phyloP scores from a whole-genome alignment of 2,329 filamentous ascomycete species.

The Fusarium sp. region DNA sequence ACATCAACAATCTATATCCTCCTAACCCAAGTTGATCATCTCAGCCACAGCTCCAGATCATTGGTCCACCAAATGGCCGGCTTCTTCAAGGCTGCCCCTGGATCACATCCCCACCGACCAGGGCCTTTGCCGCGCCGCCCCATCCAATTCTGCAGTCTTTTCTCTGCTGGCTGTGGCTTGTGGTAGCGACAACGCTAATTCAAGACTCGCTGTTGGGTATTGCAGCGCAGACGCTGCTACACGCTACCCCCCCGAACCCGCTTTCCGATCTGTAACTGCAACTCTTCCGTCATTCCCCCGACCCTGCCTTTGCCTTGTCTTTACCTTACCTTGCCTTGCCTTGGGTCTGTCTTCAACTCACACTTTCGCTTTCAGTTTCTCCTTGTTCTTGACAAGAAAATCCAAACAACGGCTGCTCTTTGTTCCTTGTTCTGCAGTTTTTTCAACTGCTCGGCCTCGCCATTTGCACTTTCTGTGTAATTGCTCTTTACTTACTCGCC shows the following conservation, averaged over 20 bases:
- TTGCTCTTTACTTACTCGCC: neutral
- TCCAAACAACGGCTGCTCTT: slow-evolving; percentile 7
- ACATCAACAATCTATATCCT: slow-evolving; percentile 30
- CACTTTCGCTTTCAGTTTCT: slow-evolving; percentile 18
- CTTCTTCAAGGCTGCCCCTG: slow-evolving; percentile 5
- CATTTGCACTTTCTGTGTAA: neutral
- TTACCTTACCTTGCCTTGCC: slow-evolving; percentile 31
- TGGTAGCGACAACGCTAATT: slow-evolving; percentile 26
- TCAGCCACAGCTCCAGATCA: slow-evolving; percentile 21
- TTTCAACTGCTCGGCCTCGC: slow-evolving; percentile 1
- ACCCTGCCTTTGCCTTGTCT: slow-evolving; percentile 1
- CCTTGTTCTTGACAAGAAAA: slow-evolving; percentile 3
- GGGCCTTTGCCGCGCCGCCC: slow-evolving; percentile 26
- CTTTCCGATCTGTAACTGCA: slow-evolving; percentile 41
- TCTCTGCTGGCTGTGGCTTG: slow-evolving; percentile 25
- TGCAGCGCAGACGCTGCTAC: slow-evolving; percentile 23
- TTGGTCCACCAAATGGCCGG: slow-evolving; percentile 16
- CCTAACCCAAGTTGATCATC: slow-evolving; percentile 14
- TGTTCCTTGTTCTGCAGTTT: neutral
- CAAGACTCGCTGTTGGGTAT: slow-evolving; percentile 17
- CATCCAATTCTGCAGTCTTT: slow-evolving; percentile 3
- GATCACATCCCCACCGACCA: slow-evolving; percentile 13
- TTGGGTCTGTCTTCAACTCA: slow-evolving; percentile 27
- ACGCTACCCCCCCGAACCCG: slow-evolving; percentile 40
- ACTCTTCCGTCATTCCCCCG: slow-evolving; percentile 34